These are phyloP conservation scores for Colletotrichum tropicale DNA, from an alignment of 2,329 filamentous ascomycete genomes.

Conservation along the genomic window DNA sequence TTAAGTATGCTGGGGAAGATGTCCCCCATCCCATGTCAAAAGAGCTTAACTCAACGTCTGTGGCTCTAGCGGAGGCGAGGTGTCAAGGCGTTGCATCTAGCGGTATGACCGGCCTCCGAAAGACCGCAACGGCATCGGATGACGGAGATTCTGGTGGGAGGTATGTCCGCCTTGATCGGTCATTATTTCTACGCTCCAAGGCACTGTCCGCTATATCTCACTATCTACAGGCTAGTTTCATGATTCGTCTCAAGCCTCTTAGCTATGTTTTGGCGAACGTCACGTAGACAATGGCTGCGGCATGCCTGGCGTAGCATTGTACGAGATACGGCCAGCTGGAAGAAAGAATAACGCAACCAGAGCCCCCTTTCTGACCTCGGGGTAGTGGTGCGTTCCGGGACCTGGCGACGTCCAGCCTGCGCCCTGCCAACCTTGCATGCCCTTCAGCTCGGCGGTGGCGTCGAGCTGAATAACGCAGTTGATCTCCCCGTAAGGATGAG, in stretches of 20 bases:
- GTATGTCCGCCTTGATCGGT: not conserved
- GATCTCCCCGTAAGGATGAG: slow-evolving; percentile 59
- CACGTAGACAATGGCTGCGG: slow-evolving; percentile 38
- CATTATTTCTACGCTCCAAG: not conserved
- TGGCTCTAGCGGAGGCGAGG: not conserved
- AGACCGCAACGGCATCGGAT: not conserved
- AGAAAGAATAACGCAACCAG: slow-evolving; percentile 60
- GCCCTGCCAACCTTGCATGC: slow-evolving; percentile 61
- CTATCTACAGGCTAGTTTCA: not conserved
- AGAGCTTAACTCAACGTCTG: not conserved
- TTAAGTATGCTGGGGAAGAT: not conserved
- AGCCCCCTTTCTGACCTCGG: slow-evolving; percentile 52
- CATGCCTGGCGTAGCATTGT: slow-evolving; percentile 46
- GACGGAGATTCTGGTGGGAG: not conserved
- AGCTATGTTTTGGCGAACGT: not conserved
- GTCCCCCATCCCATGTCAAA: not conserved
- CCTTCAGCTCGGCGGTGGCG: slow-evolving; percentile 52
- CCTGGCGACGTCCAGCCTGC: slow-evolving; percentile 60
- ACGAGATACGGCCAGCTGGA: slow-evolving; percentile 58
- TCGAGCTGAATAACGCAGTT: slow-evolving; percentile 60
- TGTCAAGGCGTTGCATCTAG: not conserved
- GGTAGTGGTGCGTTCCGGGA: slow-evolving; percentile 62
- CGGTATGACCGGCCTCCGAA: not conserved
- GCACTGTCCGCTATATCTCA: not conserved
- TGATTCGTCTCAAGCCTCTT: not conserved